Evolutionary conservation across 805 yeast species (phyloP), one percentile per base, ranked within the genome.

Genomic region (Kodamaea lidongshanica): DNA sequence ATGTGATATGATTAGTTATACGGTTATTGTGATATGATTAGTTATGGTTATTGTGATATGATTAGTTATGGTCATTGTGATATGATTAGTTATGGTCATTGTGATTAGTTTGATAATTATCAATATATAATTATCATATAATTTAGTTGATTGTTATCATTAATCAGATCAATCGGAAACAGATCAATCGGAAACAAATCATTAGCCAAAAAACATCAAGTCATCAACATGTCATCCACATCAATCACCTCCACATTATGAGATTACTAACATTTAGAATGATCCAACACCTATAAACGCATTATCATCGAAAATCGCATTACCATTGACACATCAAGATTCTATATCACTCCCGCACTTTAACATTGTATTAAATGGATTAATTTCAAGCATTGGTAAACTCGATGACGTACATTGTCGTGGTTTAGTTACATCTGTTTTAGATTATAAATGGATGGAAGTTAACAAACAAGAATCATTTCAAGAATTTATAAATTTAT

Each of bases 381-480:
- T 88, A 20, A 70, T 79, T 12, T 61, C 74, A 25, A 82, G 84
- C 46, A 67, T 85, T 12, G 70, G 83, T 25, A 72, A 75, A 44
- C 66, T 89, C 29, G 89, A 80, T 44, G 70, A 74, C 33, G 61
- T 65, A 21, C 48, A 66, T 14, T 67, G 80, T 35, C 58, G 60
- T 32, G 48, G 67, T 9, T 59, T 86, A 28, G 71, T 87, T 23
- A 58, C 70, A 21, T 67, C 87, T 12, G 61, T 88, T 18, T 65
- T 87, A 27, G 70, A 65, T 37, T 67, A 80, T 40, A 63, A 67
- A 34, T 85, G 94, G 92, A 65, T 78, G 47, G 62, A 69, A 5
- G 24, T 37, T 4, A 27, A 39, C 12, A 17, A 34, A 10, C 38
- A 37, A n/a, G 29, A 40, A 10, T 24, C 40, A 6, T 45, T 43